These are phyloP conservation scores for Phaffia australis DNA, from an alignment of 768 basidiomycete species.

Conservation along the genomic window DNA sequence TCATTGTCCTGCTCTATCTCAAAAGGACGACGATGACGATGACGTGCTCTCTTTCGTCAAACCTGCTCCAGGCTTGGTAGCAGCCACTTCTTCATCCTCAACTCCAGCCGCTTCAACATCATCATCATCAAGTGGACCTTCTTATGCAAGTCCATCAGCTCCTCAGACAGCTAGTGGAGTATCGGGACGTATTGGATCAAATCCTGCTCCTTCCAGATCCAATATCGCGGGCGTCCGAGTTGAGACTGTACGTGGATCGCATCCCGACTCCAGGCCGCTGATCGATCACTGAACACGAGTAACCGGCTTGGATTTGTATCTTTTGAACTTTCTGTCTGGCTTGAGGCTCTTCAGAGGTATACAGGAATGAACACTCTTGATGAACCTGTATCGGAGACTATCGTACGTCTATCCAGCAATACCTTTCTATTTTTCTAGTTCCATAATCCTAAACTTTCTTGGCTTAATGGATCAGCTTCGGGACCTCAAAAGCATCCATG, in stretches of 20 bases:
- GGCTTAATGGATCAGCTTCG: constrained; percentile 3
- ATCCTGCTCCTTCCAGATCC: constrained; percentile 7
- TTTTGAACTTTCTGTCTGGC: background rate
- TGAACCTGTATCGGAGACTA: constrained; percentile 25
- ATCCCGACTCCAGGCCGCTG: background rate
- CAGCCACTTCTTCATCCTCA: constrained; percentile 7
- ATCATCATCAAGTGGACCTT: background rate
- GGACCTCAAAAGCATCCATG: constrained; percentile 24
- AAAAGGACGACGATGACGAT: constrained; percentile 25
- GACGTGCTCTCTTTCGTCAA: constrained; percentile 19
- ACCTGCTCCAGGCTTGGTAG: constrained; percentile 3
- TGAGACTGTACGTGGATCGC: constrained; percentile 15
- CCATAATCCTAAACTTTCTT: background rate
- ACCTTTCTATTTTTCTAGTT: background rate
- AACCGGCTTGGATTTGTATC: background rate
- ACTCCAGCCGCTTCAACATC: constrained; percentile 2
- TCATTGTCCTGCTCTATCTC: background rate
- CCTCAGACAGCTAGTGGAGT: constrained; percentile 7
- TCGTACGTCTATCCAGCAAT: constrained; percentile 8
- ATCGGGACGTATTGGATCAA: constrained; percentile 21
- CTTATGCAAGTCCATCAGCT: background rate
- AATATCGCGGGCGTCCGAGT: constrained; percentile 22
- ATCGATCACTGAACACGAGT: background rate
- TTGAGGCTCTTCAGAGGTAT: constrained; percentile 15
- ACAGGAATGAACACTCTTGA: constrained; percentile 26